Conservation (phyloP, 2,329 filamentous ascomycete genomes). For the Juglanconis oblonga region DNA sequence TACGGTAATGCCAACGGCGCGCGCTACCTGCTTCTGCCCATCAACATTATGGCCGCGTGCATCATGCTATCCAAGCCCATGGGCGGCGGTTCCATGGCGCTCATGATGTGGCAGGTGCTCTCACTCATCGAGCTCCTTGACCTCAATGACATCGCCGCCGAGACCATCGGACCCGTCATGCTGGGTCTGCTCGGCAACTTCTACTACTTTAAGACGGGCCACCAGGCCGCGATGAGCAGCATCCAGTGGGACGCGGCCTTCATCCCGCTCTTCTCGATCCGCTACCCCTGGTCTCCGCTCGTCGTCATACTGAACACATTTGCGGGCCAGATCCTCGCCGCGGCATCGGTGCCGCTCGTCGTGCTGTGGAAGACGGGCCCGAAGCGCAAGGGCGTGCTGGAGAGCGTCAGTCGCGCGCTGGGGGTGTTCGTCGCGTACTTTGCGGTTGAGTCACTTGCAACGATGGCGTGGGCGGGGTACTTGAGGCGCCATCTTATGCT, state of each 20-base stretch:
- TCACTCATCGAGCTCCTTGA: conserved; percentile 67
- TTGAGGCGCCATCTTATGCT: conserved; percentile 92
- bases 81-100: conserved; percentile 78
- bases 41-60: conserved; percentile 74
- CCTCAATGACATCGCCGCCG: conserved; percentile 57
- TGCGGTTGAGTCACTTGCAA: conserved; percentile 77
- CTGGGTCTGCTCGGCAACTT: conserved; percentile 88
- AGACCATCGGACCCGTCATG: conserved; percentile 77
- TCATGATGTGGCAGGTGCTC: conserved; percentile 86
- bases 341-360: conserved; percentile 73
- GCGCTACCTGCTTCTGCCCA: conserved; percentile 79
- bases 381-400: conserved; percentile 66
- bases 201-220: conserved; percentile 96
- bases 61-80: conserved; percentile 90
- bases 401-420: conserved; percentile 67
- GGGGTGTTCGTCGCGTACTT: conserved; percentile 79
- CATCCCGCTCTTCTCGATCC: conserved; percentile 76
- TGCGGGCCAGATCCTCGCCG: conserved; percentile 81
- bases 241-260: conserved; percentile 98
- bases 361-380: conserved; percentile 87
- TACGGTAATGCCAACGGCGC: conserved; percentile 93
- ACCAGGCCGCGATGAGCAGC: conserved; percentile 81
- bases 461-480: conserved; percentile 86
- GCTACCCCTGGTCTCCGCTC: conserved; percentile 86
- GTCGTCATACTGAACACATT: conserved; percentile 84